Percentiles rank a stretch among this genome's conserved stretches.
phyloP scores from a whole-genome alignment of 352 stramenopile species.

The Plasmopara muralis region DNA sequence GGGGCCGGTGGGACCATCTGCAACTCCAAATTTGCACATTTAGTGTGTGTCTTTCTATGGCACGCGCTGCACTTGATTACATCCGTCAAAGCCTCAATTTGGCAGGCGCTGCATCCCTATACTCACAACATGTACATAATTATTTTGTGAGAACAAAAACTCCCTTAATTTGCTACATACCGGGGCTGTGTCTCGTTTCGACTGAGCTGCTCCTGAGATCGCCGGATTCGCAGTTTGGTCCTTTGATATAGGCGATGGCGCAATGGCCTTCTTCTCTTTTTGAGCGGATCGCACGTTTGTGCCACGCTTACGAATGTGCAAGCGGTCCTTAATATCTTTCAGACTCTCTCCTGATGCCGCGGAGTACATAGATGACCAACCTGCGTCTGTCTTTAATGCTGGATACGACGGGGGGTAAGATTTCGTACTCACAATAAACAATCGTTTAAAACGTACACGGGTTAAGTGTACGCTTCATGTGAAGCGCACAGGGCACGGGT shows the following conservation, averaged over 20 bases:
- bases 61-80: slow-evolving; percentile 48
- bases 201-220: neutral
- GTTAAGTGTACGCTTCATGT: slow-evolving; percentile 81
- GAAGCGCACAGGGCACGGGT: slow-evolving; percentile 55
- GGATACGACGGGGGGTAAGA: slow-evolving; percentile 4
- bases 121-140: neutral
- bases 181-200: slow-evolving; percentile 16
- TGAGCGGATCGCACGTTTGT: slow-evolving; percentile 45
- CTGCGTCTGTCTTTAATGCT: slow-evolving; percentile 72
- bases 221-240: slow-evolving; percentile 8
- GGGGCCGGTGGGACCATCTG: slow-evolving; percentile 17
- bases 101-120: slow-evolving; percentile 43
- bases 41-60: slow-evolving; percentile 50
- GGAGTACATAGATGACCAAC: slow-evolving; percentile 76
- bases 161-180: slow-evolving; percentile 13
- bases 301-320: slow-evolving; percentile 66
- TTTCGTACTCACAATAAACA: neutral
- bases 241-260: slow-evolving; percentile 22
- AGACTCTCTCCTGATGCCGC: slow-evolving; percentile 56
- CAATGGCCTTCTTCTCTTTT: slow-evolving; percentile 48
- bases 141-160: neutral
- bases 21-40: slow-evolving; percentile 36
- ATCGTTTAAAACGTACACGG: slow-evolving; percentile 33
- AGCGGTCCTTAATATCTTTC: slow-evolving; percentile 71
- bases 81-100: slow-evolving; percentile 38